Conservation (phyloP, 192 early-diverging fungal species). For the Coemansia sp. region DNA sequence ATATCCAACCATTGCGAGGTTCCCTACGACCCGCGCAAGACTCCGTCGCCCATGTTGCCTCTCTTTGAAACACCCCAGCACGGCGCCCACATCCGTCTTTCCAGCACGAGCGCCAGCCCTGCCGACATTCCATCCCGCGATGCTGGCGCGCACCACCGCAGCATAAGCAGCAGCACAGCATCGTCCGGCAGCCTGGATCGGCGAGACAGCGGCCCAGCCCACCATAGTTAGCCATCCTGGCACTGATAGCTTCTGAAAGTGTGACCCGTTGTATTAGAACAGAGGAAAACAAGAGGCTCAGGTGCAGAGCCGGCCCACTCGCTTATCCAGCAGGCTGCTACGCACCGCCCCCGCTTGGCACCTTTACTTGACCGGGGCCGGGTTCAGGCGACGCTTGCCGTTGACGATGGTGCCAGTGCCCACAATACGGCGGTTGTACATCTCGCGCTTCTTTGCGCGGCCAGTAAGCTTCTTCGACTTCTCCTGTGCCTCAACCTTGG, state of each 20-base stretch:
- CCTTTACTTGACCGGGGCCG: constrained; percentile 37
- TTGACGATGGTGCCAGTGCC: constrained; percentile 77
- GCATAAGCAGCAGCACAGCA: constrained; percentile 3
- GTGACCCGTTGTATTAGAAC: too few relatives aligned
- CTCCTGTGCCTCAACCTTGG: constrained; percentile 96
- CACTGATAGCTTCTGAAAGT: too few relatives aligned
- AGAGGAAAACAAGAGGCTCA: too few relatives aligned
- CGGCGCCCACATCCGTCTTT: constrained; percentile 5
- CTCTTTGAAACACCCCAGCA: not conserved
- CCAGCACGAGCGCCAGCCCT: constrained; percentile 2
- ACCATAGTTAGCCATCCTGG: not conserved
- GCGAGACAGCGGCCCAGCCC: not conserved
- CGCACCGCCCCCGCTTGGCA: too few relatives aligned
- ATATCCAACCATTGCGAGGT: constrained; percentile 11
- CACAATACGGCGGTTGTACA: constrained; percentile 96
- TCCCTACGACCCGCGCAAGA: constrained; percentile 30
- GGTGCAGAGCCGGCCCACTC: too few relatives aligned
- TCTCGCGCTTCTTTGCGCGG: constrained; percentile 94
- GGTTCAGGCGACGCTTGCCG: constrained; percentile 75
- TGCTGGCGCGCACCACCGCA: not conserved
- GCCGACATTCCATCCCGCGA: too few relatives aligned
- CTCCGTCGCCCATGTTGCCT: constrained; percentile 22
- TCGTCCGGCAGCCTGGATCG: not conserved
- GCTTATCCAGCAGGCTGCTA: too few relatives aligned
- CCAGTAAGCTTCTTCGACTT: constrained; percentile 89